Percentiles rank a stretch among this genome's conserved stretches.
These are phyloP conservation scores for Xerocomellus dryophilus DNA, from an alignment of 768 basidiomycete genomes.

Conservation along the genomic window DNA sequence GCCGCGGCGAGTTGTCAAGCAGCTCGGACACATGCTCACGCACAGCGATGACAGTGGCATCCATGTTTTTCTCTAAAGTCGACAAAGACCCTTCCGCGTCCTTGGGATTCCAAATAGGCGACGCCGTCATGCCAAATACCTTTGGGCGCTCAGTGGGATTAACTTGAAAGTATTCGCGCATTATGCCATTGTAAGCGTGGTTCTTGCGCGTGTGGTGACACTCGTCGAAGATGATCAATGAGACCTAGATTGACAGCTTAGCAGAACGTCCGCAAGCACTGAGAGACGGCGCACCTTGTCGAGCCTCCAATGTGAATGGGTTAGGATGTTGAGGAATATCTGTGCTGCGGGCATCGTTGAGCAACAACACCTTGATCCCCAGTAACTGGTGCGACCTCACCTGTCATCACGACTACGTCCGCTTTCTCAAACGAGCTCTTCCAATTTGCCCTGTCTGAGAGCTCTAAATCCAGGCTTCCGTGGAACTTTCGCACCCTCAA, in stretches of 20 bases:
- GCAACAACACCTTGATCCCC: neutral
- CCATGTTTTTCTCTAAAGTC: constrained; percentile 64
- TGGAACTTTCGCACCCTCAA: constrained; percentile 66
- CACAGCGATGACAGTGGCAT: constrained; percentile 74
- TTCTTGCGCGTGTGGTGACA: constrained; percentile 57
- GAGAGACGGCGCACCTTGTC: constrained; percentile 42
- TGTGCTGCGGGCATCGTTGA: constrained; percentile 50
- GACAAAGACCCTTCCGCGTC: constrained; percentile 62
- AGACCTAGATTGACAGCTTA: constrained; percentile 38
- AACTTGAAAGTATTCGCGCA: constrained; percentile 53
- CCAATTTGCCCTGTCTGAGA: constrained; percentile 68
- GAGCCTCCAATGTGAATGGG: constrained; percentile 79
- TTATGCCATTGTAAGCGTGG: constrained; percentile 56
- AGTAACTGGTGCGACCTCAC: constrained; percentile 37
- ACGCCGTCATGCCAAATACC: constrained; percentile 93
- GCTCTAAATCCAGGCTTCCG: constrained; percentile 68
- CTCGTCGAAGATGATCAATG: constrained; percentile 56
- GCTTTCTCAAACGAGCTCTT: constrained; percentile 53
- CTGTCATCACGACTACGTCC: constrained; percentile 86
- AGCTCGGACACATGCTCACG: constrained; percentile 68
- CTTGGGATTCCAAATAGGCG: constrained; percentile 79
- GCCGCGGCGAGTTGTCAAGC: constrained; percentile 55
- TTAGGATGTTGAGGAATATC: constrained; percentile 75
- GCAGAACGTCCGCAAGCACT: neutral
- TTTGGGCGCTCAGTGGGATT: constrained; percentile 55